Base-by-base conservation (phyloP, 1,139 yeast genomes). In the Spathaspora sp. region DNA sequence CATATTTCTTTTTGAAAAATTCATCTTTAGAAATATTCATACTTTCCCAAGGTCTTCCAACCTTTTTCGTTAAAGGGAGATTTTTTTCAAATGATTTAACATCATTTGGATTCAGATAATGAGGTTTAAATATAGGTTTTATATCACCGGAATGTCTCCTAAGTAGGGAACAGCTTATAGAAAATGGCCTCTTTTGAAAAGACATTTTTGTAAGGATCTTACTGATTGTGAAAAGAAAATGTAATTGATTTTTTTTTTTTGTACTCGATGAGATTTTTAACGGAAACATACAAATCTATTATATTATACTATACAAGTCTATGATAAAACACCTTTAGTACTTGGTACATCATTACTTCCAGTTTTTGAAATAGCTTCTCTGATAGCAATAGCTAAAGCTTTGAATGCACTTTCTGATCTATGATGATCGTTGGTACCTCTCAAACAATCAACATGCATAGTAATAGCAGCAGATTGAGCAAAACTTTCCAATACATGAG, bases 381-480 rank as follows among this genome's bases (percentile, higher is more conserved):
- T 85, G 45, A 93, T 76, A 6, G 99, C 99, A 23, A 93, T 75
- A 0, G 99, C 99, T 57, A 90, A 72, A 1, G 98, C 97, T 70
- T 93, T 93, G 72, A 93, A 93, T 0, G 99, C 98, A 62, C 90
- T 81, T 67, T 93, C 99, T 38, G 97, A 89, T 54, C 97, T 77
- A 68, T 93, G 99, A 65, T 93, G 99, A 65, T 93, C 99, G 66
- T 93, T 93, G 65, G 80, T 81, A 0, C 99, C 99, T 54, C 97
- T 76, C 51, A 93, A 64, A 64, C 97, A 89, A 66, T 95, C 99
- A 27, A 93, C 97, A 60, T 93, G 99, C 61, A 93, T 63, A 1
- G 99, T 93, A 43, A 93, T 79, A 48, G 86, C 85, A 1, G 98
- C 97, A 43, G 88, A 87, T 58, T 86, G 90, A 2, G 98, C 97